Evolutionary conservation across 495 filamentous ascomycete species (phyloP), one percentile per base, ranked within the genome.

Genomic region (Aspergillus homomorphus): DNA sequence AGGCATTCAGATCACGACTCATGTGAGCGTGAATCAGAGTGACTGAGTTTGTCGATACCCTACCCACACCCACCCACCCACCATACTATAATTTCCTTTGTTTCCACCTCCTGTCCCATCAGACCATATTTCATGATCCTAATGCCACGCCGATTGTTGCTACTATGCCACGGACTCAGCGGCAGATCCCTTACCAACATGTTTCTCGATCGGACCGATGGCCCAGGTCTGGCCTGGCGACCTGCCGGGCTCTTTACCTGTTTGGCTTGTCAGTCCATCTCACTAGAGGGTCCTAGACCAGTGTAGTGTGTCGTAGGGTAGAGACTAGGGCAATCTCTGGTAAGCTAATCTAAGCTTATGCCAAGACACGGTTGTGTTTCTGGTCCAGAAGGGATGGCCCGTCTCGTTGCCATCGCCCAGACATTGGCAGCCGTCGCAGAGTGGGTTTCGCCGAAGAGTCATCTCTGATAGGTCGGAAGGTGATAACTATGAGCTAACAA

Each of bases 1-100:
- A 5, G 48, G 48, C 24, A 51, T 51, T 15, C 48, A 51, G 15
- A 19, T 51, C 23, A 51, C 48, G n/a, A 51, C 48, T 2, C 23
- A 51, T 19, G 48, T 51, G 8, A 51, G 23, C 15, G 48, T 51
- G 2, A 26, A 50, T 50, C 21, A 24, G 22, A 50, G 46, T 26
- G 46, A 50, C 8, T 50, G 22, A 50, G 19, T 3, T 18, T 33
- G 18, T 51, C 18, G 10, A 3, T 30, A 21, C 28, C 51, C 30
- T 14, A 28, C 26, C 9, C 9, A 28, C 26, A 3, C 9, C 26
- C 3, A 3, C 26, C 26, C 26, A 28, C 26, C 3, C 26, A 28
- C 3, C 3, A 28, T 28, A 28, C 26, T 28, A 28, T 28, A 7
- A 38, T 38, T 38, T 38, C 33, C 33, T 38, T 38, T 38, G 33